These are phyloP conservation scores for Dactylellina drechsleri DNA, from an alignment of 2,329 filamentous ascomycete genomes.

Conservation along the genomic window DNA sequence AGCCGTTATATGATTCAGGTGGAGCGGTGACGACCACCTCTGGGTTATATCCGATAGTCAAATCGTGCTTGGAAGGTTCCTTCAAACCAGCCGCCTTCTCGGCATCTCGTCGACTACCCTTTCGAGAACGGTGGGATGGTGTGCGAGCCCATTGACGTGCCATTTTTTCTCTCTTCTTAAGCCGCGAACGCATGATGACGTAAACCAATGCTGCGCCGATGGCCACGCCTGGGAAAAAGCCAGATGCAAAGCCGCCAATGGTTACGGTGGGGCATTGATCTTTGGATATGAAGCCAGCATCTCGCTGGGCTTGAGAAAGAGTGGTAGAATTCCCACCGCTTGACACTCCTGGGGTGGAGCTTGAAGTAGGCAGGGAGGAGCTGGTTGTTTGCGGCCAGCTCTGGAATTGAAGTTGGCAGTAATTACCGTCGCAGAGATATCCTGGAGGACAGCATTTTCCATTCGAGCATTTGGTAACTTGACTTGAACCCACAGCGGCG, in stretches of 20 bases:
- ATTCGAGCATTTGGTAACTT: slow-evolving; percentile 31
- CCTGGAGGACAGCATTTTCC: slow-evolving; percentile 53
- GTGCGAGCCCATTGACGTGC: slow-evolving; percentile 35
- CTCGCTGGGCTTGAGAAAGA: slow-evolving; percentile 37
- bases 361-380: slow-evolving; percentile 14
- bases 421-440: slow-evolving; percentile 45
- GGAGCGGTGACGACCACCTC: slow-evolving; percentile 48
- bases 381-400: slow-evolving; percentile 39
- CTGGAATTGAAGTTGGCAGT: slow-evolving; percentile 43
- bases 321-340: slow-evolving; percentile 25
- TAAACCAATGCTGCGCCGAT: slow-evolving; percentile 32
- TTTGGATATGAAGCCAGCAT: slow-evolving; percentile 47
- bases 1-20: slow-evolving; percentile 25
- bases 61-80: slow-evolving; percentile 37
- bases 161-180: slow-evolving; percentile 21
- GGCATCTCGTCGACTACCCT: slow-evolving; percentile 18
- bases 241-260: slow-evolving; percentile 42
- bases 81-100: slow-evolving; percentile 33
- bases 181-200: slow-evolving; percentile 20
- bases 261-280: slow-evolving; percentile 34
- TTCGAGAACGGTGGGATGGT: slow-evolving; percentile 36
- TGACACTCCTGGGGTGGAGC: not conserved
- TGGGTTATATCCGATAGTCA: slow-evolving; percentile 49
- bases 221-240: slow-evolving; percentile 39
- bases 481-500: not conserved